phyloP scores from a whole-genome alignment of 202 grass and related monocot genomes.

The Hordeum pubiflorum region DNA sequence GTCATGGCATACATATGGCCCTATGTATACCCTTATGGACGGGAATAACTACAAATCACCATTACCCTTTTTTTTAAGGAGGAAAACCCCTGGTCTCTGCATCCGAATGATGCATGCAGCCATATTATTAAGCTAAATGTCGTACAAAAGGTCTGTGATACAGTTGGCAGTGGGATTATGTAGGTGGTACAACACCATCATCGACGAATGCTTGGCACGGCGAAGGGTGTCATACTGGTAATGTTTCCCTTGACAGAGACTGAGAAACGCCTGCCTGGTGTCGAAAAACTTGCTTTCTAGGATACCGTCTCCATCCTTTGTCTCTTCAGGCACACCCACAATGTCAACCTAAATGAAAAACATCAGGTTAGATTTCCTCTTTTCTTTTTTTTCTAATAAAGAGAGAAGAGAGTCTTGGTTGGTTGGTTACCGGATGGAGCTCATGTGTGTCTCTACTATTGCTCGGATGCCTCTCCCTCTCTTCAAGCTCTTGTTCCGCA shows the following conservation, averaged over 20 bases:
- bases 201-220: conserved; percentile 94
- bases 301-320: conserved; percentile 90
- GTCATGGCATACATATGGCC: no score
- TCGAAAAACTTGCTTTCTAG: conserved; percentile 97
- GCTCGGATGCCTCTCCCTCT: conserved; percentile 73
- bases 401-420: not conserved
- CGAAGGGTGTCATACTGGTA: conserved; percentile 98
- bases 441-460: conserved; percentile 68
- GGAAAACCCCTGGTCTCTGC: no score
- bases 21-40: no score
- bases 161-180: conserved; percentile 75
- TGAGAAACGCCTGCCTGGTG: conserved; percentile 88
- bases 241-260: conserved; percentile 97
- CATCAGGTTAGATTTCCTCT: conserved; percentile 26
- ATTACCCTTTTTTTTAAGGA: no score
- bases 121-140: no score
- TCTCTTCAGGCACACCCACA: conserved; percentile 51
- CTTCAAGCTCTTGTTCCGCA: conserved; percentile 62
- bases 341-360: conserved; percentile 65
- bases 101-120: no score
- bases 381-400: not conserved
- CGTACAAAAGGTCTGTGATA: no score
- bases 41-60: no score
- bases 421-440: conserved; percentile 60
- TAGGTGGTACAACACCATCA: conserved; percentile 98